phyloP scores from a whole-genome alignment of 805 yeast genomes.

The Hanseniaspora thailandica region DNA sequence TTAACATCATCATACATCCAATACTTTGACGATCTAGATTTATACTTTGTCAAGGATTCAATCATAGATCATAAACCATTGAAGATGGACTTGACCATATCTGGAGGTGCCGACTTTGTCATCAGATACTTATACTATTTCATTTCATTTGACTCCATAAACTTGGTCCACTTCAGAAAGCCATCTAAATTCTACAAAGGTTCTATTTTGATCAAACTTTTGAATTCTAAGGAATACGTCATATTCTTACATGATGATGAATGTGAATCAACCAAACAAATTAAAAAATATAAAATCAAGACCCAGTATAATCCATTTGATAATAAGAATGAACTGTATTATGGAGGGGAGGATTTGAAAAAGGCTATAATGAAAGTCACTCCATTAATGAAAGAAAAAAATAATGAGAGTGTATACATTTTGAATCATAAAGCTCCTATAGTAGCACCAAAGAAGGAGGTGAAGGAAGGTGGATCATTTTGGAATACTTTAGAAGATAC shows the following conservation, averaged over 20 bases:
- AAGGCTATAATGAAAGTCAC: slow-evolving; percentile 35
- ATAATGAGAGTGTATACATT: slow-evolving; percentile 7
- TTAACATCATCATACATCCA: background rate
- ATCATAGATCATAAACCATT: background rate
- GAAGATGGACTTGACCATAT: background rate
- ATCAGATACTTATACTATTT: background rate
- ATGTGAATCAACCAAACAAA: slow-evolving; percentile 57
- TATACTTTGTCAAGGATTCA: background rate
- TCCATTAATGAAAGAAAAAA: slow-evolving; percentile 8
- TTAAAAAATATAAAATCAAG: slow-evolving; percentile 42
- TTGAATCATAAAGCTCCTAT: slow-evolving; percentile 2
- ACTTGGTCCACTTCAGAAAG: slow-evolving; percentile 69
- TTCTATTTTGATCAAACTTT: slow-evolving; percentile 62
- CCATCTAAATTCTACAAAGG: slow-evolving; percentile 89
- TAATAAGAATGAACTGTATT: slow-evolving; percentile 44
- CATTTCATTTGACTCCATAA: slow-evolving; percentile 30
- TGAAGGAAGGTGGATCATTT: background rate
- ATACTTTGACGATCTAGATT: background rate
- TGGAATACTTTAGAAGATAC: background rate
- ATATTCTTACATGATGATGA: slow-evolving; percentile 88
- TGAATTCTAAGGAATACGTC: slow-evolving; percentile 61
- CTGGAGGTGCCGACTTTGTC: background rate
- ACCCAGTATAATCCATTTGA: slow-evolving; percentile 67
- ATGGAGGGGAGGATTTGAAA: slow-evolving; percentile 87
- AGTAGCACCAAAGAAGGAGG: background rate